Percentiles rank a stretch among this genome's conserved stretches.
Conservation (phyloP, 2,329 filamentous ascomycete species). For the Lomentospora prolificans region DNA sequence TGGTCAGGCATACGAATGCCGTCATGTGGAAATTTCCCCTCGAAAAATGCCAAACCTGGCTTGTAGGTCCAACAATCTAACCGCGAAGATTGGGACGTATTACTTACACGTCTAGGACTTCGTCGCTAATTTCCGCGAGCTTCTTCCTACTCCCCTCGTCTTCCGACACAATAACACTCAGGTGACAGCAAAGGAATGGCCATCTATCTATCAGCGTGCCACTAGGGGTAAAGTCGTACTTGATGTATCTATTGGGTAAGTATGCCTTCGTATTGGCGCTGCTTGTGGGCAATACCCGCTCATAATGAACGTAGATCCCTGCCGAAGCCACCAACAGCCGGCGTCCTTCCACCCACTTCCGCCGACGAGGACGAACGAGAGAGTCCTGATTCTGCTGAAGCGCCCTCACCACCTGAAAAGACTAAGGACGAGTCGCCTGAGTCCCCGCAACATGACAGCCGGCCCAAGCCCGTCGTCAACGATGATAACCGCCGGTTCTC, state of each 20-base stretch:
- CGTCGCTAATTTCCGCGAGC: constrained; percentile 15
- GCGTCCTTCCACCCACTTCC: not conserved
- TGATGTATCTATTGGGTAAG: not conserved
- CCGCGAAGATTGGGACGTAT: too few relatives aligned
- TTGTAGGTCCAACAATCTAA: too few relatives aligned
- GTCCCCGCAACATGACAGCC: not conserved
- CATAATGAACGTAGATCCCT: too few relatives aligned
- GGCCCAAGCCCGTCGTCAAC: not conserved
- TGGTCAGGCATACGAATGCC: constrained; percentile 13
- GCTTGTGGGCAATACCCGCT: too few relatives aligned
- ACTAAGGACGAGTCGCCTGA: not conserved
- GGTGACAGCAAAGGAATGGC: constrained; percentile 14
- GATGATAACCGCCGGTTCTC: not conserved
- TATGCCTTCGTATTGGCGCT: not conserved
- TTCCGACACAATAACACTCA: constrained; percentile 12
- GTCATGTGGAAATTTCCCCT: constrained; percentile 16
- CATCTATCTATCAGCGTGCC: constrained; percentile 12
- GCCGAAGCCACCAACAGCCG: not conserved
- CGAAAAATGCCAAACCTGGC: constrained; percentile 16
- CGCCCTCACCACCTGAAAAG: too few relatives aligned
- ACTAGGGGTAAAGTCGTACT: not conserved
- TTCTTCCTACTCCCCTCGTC: constrained; percentile 15
- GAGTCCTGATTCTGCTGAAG: too few relatives aligned
- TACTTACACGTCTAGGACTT: constrained; percentile 13
- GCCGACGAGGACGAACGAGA: not conserved